These are phyloP conservation scores for Acanthamoeba royreba DNA, from an alignment of 208 protist species.

Conservation along the genomic window DNA sequence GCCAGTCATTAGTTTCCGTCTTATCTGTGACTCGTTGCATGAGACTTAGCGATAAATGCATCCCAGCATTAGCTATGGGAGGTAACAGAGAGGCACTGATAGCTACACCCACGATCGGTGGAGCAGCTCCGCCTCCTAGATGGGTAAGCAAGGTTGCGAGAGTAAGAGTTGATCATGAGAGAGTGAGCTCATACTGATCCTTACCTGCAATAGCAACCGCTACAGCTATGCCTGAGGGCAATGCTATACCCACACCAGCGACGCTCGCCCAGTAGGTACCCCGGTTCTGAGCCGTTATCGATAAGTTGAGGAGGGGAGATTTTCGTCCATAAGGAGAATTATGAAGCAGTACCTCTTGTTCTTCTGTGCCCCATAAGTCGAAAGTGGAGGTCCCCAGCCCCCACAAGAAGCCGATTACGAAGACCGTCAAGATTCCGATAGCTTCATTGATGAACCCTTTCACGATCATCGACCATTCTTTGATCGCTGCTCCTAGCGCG, in stretches of 20 bases:
- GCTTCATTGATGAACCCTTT: not conserved
- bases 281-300: not conserved
- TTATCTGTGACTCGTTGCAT: not conserved
- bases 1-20: not conserved
- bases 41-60: not conserved
- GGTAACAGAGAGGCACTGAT: slow-evolving; percentile 46
- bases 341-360: not conserved
- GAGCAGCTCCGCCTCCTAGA: not conserved
- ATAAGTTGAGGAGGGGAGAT: not conserved
- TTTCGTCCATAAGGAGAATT: not conserved
- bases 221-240: slow-evolving; percentile 36
- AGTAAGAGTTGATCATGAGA: not conserved
- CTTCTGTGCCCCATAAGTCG: not conserved
- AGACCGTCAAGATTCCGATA: not conserved
- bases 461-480: not conserved
- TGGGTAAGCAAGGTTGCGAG: not conserved
- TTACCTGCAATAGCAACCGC: not conserved
- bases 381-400: not conserved
- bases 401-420: not conserved
- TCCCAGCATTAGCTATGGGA: not conserved
- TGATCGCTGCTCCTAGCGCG: not conserved
- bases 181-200: not conserved
- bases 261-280: not conserved
- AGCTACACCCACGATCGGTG: slow-evolving; percentile 25
- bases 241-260: not conserved